Conservation (phyloP, 139 green algal genomes). For the Chlamydomonas incerta region DNA sequence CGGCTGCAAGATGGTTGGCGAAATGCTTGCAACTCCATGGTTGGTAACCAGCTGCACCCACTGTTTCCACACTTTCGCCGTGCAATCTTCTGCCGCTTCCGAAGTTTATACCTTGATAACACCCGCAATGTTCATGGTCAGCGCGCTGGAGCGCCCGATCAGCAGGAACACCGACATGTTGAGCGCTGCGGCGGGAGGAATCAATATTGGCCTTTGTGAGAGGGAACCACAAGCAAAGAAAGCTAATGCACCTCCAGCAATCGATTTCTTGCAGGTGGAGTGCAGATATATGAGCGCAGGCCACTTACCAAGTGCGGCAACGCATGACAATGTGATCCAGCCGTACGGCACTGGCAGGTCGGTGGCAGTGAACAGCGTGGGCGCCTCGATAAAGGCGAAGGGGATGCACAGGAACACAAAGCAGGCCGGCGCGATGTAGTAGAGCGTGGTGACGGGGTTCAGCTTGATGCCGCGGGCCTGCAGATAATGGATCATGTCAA, state of each 20-base stretch:
- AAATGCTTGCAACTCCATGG: too few species aligned
- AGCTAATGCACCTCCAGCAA: not conserved
- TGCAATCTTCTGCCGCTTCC: too few species aligned
- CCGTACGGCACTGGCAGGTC: not conserved
- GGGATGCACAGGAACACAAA: constrained; percentile 68
- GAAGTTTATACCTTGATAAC: constrained; percentile 67
- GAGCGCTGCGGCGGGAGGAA: constrained; percentile 55
- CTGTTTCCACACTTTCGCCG: too few species aligned
- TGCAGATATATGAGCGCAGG: too few species aligned
- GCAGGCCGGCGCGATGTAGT: constrained; percentile 80
- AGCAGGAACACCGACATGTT: constrained; percentile 94
- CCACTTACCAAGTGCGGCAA: constrained; percentile 59
- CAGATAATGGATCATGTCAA: constrained; percentile 29
- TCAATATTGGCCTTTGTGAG: not conserved
- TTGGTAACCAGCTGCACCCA: too few species aligned
- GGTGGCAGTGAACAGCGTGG: constrained; percentile 39
- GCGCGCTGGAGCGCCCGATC: constrained; percentile 81
- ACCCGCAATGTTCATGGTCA: constrained; percentile 75
- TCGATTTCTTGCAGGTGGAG: not conserved
- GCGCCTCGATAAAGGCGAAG: constrained; percentile 66
- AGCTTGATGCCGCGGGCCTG: constrained; percentile 83
- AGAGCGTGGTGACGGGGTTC: constrained; percentile 92
- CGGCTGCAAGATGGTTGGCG: too few species aligned
- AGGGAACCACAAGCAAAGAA: not conserved
- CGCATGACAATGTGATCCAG: constrained; percentile 49